A percentile compares a stretch with the other conserved stretches of the same genome.
These are phyloP conservation scores for Oenanthe javanica DNA, from an alignment of 140 eudicot species.

Conservation along the genomic window DNA sequence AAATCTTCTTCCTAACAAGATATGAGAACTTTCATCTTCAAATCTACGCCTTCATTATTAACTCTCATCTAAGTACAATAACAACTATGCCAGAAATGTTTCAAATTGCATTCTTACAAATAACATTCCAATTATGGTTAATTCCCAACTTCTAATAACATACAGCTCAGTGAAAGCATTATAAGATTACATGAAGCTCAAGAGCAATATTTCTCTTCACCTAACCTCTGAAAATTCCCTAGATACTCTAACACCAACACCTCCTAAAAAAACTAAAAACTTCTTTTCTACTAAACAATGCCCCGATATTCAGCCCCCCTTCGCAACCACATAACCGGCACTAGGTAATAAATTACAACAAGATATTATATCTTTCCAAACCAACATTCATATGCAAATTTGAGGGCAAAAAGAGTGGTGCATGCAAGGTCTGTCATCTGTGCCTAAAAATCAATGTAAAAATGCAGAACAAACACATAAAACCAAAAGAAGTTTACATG, in stretches of 20 bases:
- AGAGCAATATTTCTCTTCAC: background rate
- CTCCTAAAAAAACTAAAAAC: background rate
- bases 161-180: background rate
- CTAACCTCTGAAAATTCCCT: background rate
- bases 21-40: background rate
- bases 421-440: background rate
- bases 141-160: background rate
- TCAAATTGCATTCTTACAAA: background rate
- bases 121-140: background rate
- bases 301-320: background rate
- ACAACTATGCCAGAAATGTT: background rate
- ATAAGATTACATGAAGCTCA: background rate
- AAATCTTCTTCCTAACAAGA: background rate
- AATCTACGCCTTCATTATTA: background rate
- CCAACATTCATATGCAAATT: background rate
- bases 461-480: background rate
- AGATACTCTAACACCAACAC: background rate
- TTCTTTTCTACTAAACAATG: background rate
- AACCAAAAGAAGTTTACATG: background rate
- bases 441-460: background rate
- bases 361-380: background rate
- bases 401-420: background rate
- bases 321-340: background rate
- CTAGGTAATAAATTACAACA: background rate
- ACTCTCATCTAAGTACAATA: background rate